Evolutionary conservation across 1,284 basidiomycete genomes (phyloP).

Genomic region (Microstroma glucosiphilum): DNA sequence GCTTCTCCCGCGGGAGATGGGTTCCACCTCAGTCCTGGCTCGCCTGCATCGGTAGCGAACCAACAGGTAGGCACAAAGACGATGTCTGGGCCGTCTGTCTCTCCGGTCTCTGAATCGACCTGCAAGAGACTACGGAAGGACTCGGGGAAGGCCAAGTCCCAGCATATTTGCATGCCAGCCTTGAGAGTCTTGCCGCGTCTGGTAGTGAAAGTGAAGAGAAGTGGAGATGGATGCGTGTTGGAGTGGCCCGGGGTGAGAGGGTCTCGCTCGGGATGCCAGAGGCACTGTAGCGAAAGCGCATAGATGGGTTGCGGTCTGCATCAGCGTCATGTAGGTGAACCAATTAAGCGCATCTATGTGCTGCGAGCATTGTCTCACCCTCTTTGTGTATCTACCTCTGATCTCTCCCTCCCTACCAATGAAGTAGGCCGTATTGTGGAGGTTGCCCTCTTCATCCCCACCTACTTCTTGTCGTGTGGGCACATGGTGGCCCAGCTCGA

Average conservation of each 20-base stretch:
- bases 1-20: constrained; percentile 23
- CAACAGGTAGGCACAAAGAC: constrained; percentile 48
- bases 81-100: constrained; percentile 35
- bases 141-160: constrained; percentile 45
- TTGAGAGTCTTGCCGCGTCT: constrained; percentile 27
- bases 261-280: constrained; percentile 47
- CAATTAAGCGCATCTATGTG: too few species aligned
- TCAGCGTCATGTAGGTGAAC: too few species aligned
- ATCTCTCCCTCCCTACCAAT: constrained; percentile 30
- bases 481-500: constrained; percentile 26
- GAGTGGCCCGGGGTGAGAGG: constrained; percentile 36
- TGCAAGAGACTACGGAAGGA: constrained; percentile 24
- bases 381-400: constrained; percentile 39
- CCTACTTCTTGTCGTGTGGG: constrained; percentile 11
- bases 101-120: not conserved
- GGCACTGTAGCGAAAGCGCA: constrained; percentile 19
- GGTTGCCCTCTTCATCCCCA: constrained; percentile 4
- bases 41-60: constrained; percentile 44
- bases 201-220: constrained; percentile 37
- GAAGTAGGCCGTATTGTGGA: constrained; percentile 49
- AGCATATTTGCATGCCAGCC: constrained; percentile 43
- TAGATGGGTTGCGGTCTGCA: too few species aligned
- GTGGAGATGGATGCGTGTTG: constrained; percentile 20
- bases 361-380: constrained; percentile 8
- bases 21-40: constrained; percentile 36